Evolutionary conservation across 1,284 basidiomycete genomes (phyloP).

Genomic region (Grifola frondosa): DNA sequence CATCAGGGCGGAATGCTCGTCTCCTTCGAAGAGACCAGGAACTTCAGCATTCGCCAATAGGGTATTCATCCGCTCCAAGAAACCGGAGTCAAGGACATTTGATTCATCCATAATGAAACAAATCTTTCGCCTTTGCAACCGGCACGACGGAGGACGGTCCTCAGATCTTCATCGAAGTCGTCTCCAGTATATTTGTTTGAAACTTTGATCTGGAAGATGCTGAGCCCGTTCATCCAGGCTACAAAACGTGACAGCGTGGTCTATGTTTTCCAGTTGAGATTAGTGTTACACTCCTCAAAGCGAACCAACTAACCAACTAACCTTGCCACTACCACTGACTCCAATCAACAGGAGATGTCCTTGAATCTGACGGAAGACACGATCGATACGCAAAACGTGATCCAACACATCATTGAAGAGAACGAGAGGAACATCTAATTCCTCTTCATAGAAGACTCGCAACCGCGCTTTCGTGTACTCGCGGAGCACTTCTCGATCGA

Average conservation of each 20-base stretch:
- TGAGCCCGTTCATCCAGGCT: conserved; percentile 99
- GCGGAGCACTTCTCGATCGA: conserved; percentile 89
- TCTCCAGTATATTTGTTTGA: conserved; percentile 98
- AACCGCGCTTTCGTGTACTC: conserved; percentile 97
- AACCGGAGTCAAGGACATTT: conserved; percentile 97
- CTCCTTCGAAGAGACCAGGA: conserved; percentile 97
- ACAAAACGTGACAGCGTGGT: conserved; percentile 98
- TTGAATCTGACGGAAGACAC: conserved; percentile 98
- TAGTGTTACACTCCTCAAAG: no score
- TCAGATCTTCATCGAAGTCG: conserved; percentile 97
- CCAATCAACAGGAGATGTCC: conserved; percentile 97
- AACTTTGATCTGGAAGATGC: conserved; percentile 98
- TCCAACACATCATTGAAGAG: conserved; percentile 98
- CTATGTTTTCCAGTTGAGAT: no score
- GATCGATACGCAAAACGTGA: conserved; percentile 95
- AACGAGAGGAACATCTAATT: conserved; percentile 97
- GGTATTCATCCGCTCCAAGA: conserved; percentile 99
- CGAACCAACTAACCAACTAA: no score
- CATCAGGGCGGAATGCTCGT: conserved; percentile 96
- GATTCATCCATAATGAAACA: conserved; percentile 99
- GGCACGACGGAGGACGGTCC: conserved; percentile 88
- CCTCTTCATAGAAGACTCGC: conserved; percentile 95
- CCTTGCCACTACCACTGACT: conserved; percentile 97
- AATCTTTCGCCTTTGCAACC: conserved; percentile 99
- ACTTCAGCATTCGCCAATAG: conserved; percentile 99